These are phyloP conservation scores for Fusarium scirpi DNA, from an alignment of 2,329 filamentous ascomycete species.

Conservation along the genomic window DNA sequence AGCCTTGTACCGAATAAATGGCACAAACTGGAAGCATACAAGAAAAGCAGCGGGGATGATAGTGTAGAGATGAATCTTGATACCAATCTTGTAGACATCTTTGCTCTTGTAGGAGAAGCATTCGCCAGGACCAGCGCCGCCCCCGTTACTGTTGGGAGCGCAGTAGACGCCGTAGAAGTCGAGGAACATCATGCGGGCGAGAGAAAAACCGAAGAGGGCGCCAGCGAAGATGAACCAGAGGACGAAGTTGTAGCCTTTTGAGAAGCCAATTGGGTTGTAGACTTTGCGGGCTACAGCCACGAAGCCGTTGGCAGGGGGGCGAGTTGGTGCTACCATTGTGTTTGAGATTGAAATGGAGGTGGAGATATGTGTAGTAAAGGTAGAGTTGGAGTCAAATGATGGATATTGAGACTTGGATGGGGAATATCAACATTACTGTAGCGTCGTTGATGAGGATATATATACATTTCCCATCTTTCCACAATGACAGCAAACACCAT, in stretches of 20 bases:
- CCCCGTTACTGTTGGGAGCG: neutral
- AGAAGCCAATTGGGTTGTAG: conserved; percentile 67
- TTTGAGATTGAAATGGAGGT: neutral
- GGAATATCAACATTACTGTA: neutral
- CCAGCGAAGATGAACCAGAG: conserved; percentile 64
- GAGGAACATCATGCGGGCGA: conserved; percentile 42
- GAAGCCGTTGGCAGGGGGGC: conserved; percentile 12
- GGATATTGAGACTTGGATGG: neutral
- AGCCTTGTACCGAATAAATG: conserved; percentile 58
- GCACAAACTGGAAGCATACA: conserved; percentile 61
- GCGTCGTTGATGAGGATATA: neutral
- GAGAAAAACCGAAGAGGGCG: conserved; percentile 42
- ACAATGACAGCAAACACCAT: neutral
- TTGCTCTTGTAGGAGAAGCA: conserved; percentile 24
- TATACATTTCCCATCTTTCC: neutral
- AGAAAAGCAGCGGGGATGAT: conserved; percentile 60
- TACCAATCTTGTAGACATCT: conserved; percentile 49
- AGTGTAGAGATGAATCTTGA: conserved; percentile 58
- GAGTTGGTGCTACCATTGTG: conserved; percentile 6
- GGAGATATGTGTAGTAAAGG: neutral
- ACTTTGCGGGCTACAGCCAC: conserved; percentile 38
- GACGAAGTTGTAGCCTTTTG: conserved; percentile 53
- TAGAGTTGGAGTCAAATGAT: neutral
- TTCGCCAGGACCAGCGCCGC: conserved; percentile 14
- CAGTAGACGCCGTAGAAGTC: conserved; percentile 21